Evolutionary conservation across 2,329 filamentous ascomycete species (phyloP), one percentile per base, ranked within the genome.

Genomic region (Pseudofabraea citricarpa): DNA sequence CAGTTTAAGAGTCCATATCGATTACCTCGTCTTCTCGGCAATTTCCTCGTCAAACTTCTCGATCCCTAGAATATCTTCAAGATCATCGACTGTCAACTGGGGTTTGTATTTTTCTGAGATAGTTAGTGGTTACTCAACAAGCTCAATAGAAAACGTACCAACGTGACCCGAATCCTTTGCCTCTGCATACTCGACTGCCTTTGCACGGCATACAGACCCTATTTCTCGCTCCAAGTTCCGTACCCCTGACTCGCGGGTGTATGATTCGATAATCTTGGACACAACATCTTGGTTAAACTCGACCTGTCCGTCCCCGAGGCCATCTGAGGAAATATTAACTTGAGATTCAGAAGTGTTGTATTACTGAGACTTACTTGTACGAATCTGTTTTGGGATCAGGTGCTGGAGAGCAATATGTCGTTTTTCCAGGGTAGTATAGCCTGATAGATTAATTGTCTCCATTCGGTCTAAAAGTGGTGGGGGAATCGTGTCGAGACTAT

Each of bases 381-480:
- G 83, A 57, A 97, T 84, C 64, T 98, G 93, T 70, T 97, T 98
- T 10, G 93, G 93, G 16, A 98, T 83, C n/a, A 98, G 74, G 65
- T 98, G 93, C 55, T 86, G 85, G 56, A 83, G 82, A 13, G 93
- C 91, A 61, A 98, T 98, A 63, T 96, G 89, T 45, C 89, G 81
- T 72, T 98, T 98, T 72, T 98, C 93, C 15, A 97, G 76, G 5
- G 90, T 96, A 0, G 93, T 98, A 70, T 98, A 98, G 53, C 93
- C 93, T 2, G 90, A 88, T 18, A 98, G 78, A 52, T 87, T 79
- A 43, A 98, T 95, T 6, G 85, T 95, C 68, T 98, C 93, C 91
- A 98, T 96, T 46, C 93, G 85, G 66, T 98, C 93, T 10, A 98
- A 75, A 3, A 98, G 72, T 15, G 93, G 90, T n/a, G 90, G 75